A percentile compares a stretch with the other conserved stretches of the same genome.
Conservation (phyloP, 2,329 filamentous ascomycete species). For the Ascochyta rabiei region DNA sequence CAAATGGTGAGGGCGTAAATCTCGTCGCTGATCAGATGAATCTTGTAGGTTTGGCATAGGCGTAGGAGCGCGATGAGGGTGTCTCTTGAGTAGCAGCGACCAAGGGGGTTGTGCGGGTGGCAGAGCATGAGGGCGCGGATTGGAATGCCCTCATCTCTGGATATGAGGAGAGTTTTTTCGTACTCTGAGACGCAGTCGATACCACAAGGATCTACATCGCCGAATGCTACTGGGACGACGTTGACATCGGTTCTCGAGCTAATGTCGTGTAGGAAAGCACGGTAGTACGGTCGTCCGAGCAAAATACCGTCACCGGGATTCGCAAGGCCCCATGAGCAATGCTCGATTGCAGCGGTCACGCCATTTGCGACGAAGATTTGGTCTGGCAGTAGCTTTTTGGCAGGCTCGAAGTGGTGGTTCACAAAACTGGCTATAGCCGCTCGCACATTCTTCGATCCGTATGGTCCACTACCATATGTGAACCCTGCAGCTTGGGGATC, state of each 20-base stretch:
- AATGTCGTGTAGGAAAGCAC: conserved; percentile 56
- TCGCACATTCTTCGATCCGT: conserved; percentile 46
- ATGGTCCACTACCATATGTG: conserved; percentile 53
- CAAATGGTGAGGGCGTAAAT: conserved; percentile 63
- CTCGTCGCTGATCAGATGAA: conserved; percentile 65
- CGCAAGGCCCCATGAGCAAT: conserved; percentile 49
- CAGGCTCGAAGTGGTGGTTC: conserved; percentile 42
- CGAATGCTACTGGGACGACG: conserved; percentile 55
- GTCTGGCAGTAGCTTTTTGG: conserved; percentile 33
- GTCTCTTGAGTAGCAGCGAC: conserved; percentile 48
- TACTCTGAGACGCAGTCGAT: conserved; percentile 52
- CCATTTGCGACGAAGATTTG: conserved; percentile 52
- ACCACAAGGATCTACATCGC: conserved; percentile 53
- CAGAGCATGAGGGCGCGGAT: conserved; percentile 59
- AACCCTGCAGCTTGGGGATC: conserved; percentile 25
- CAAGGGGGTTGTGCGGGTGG: conserved; percentile 57
- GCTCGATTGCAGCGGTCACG: conserved; percentile 52
- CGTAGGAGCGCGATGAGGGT: conserved; percentile 53
- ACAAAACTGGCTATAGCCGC: conserved; percentile 47
- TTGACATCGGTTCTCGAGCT: conserved; percentile 51
- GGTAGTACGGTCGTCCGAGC: conserved; percentile 56
- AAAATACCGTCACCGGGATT: conserved; percentile 52
- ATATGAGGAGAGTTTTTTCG: conserved; percentile 51
- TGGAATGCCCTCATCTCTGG: conserved; percentile 46
- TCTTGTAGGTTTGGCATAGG: conserved; percentile 56